These are phyloP conservation scores for Rubia yunnanensis DNA, from an alignment of 257 asterid species.

Conservation along the genomic window DNA sequence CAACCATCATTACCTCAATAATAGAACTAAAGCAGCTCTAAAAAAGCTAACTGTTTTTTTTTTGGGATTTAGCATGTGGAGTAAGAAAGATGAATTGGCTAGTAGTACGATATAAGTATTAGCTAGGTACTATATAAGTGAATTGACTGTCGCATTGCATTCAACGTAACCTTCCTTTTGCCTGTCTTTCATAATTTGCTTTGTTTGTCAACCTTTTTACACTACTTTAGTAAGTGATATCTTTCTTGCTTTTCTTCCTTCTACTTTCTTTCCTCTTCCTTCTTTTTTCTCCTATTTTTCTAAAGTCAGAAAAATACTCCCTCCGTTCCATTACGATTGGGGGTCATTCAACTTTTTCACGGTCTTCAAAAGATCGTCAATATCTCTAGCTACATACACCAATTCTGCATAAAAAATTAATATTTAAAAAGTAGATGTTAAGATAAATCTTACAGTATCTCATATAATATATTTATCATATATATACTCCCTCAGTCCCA, in stretches of 20 bases:
- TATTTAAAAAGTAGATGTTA: no score
- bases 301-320: neutral
- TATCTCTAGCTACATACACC: no score
- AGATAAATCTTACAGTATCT: no score
- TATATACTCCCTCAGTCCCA: no score
- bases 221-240: conserved; percentile 12
- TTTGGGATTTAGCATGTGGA: conserved; percentile 33
- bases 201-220: conserved; percentile 19
- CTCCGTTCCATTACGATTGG: no score
- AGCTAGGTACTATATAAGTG: neutral
- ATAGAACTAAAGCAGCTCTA: conserved; percentile 32
- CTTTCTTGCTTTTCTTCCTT: neutral
- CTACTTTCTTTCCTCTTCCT: neutral
- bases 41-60: conserved; percentile 22
- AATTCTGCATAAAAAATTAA: no score
- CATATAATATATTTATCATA: no score
- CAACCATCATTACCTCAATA: conserved; percentile 43
- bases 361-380: no score
- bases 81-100: neutral
- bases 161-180: conserved; percentile 16
- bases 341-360: no score
- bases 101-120: neutral
- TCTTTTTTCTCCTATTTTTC: neutral
- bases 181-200: conserved; percentile 8
- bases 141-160: conserved; percentile 22